Evolutionary conservation across 352 stramenopile genomes (phyloP), one percentile per base, ranked within the genome.

Genomic region (Phytophthora tentaculata): DNA sequence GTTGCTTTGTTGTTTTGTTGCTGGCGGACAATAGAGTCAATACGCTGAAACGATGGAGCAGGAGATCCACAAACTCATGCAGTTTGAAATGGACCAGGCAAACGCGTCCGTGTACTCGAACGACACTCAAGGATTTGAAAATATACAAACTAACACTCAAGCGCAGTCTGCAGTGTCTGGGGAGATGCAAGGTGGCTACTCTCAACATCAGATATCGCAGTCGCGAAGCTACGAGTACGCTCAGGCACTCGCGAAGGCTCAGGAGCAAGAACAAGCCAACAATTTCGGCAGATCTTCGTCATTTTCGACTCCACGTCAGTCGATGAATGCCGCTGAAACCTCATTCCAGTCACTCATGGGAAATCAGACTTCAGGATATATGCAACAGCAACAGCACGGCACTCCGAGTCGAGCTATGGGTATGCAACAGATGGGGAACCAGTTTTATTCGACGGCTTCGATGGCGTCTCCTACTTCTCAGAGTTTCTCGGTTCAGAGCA

Each of bases 61-160:
- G 14, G 79, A 92, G 45, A 80, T 94, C 14, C 52, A 84, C 57
- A 82, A 86, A 24, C 54, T 94, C 35, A 84, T 91, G 73, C 78
- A 89, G 63, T 71, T 77, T 14, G 80, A 86, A 54, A 55, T 74
- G 35, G 47, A 67, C 1, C 68, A 77, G 22, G 57, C 59, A 4
- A 74, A 73, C 10, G 20, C 61, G n/a, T n/a, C 51, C 4, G 45
- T 53, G 32, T 65, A 51, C 45, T 23, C 53, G 24, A 63, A 64
- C 26, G 62, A 64, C 17, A 17, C 28, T 7, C 69, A 68, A 44
- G 57, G 39, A 35, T 74, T 71, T 56, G 53, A 71, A 22, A 71
- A 57, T 7, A 23, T 49, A 2, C 45, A 61, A 19, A 52, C 17
- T 12, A 54, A 75, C n/a, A 28, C 52, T 10, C 39, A 62, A 32